Base-by-base conservation (phyloP, 129 eudicot species). In the Artemisia annua region DNA sequence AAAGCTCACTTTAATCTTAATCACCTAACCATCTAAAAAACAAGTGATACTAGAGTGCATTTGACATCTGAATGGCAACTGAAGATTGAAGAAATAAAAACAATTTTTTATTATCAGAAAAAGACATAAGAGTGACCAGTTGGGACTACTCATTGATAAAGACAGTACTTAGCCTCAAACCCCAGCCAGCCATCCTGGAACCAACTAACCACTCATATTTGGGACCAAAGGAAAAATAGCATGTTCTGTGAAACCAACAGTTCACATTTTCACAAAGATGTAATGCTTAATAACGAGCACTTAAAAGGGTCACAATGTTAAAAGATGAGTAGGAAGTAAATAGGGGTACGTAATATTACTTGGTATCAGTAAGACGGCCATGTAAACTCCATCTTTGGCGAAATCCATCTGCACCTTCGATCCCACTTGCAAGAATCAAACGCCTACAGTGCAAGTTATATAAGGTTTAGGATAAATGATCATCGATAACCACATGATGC, bases 331-430 rank as follows among this genome's bases (percentile, higher is more conserved):
- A n/a, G n/a, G n/a, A 52, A 17, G 50, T 28, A 77, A 71, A 69
- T 11, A 51, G n/a, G 62, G 58, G 53, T 48, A 55, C 17, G 12
- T 20, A 48, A 32, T 22, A 50, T 81, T 95, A 95, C 99, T 81
- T 88, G 88, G 87, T 85, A 82, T 95, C 99, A 13, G 88, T 75
- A 70, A 88, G 89, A 48, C 94, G 96, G 24, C 97, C 97, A 78
- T 95, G 97, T 65, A 95, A 80, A 79, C 99, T 95, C 99, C 99
- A 95, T 83, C 99, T 81, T 69, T 90, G 96, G 39, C 99, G 90
- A 82, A 90, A 90, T 57, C 96, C 97, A 53, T 95, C 96, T 65
- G 88, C 87, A 68, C 96, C 99, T 85, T 90, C 97, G 15, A 88
- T 62, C 78, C 97, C 99, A 73, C 94, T 95, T 19, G 97, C 97